phyloP scores from a whole-genome alignment of 176 grass and related monocot genomes.

The Pontederia crassipes region DNA sequence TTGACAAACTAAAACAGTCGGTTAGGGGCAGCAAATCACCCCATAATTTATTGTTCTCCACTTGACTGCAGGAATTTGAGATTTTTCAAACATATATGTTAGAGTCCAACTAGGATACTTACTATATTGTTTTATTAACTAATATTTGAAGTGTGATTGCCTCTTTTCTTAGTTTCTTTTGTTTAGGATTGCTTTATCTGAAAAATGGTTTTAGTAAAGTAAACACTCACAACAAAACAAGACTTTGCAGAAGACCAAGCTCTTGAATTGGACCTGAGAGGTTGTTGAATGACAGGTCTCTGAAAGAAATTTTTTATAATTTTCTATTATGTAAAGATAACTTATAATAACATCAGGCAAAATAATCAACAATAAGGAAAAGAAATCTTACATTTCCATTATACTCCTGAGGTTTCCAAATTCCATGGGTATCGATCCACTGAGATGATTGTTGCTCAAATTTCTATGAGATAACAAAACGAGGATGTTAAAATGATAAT shows the following conservation, averaged over 20 bases:
- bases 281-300: slow-evolving; percentile 39
- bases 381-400: slow-evolving; percentile 60
- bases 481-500: slow-evolving; percentile 7
- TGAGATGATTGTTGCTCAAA: slow-evolving; percentile 77
- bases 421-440: slow-evolving; percentile 66
- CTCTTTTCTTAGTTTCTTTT: no score
- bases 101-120: no score
- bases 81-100: no score
- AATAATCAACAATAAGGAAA: background rate
- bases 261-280: slow-evolving; percentile 62
- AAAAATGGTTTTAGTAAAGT: background rate
- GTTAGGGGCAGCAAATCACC: slow-evolving; percentile 69
- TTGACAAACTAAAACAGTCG: slow-evolving; percentile 72
- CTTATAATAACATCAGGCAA: background rate
- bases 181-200: no score
- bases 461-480: slow-evolving; percentile 42
- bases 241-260: slow-evolving; percentile 71
- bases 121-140: no score
- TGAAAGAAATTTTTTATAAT: background rate
- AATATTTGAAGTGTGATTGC: no score
- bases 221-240: slow-evolving; percentile 60
- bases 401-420: slow-evolving; percentile 93
- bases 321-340: background rate
- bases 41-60: slow-evolving; percentile 80
- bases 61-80: slow-evolving; percentile 37